Percentiles rank a stretch among this genome's conserved stretches.
These are phyloP conservation scores for Alternaria sp. DNA, from an alignment of 2,329 filamentous ascomycete species.

Conservation along the genomic window DNA sequence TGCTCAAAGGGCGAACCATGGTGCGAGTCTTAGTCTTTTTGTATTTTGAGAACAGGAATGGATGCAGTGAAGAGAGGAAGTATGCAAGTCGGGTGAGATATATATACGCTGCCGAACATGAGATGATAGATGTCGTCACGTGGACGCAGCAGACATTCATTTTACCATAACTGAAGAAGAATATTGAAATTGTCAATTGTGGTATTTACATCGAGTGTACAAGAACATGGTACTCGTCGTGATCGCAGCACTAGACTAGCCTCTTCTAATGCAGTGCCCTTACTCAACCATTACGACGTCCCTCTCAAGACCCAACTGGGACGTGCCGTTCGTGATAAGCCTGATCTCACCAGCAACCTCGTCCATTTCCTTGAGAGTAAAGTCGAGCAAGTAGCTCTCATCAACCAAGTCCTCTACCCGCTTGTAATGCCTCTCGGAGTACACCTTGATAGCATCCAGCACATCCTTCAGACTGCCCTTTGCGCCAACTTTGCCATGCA, in stretches of 20 bases:
- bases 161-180: neutral
- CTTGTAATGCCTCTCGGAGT: conserved; percentile 92
- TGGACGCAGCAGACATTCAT: neutral
- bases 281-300: conserved; percentile 48
- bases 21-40: no score
- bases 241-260: neutral
- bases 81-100: neutral
- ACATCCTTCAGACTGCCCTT: conserved; percentile 74
- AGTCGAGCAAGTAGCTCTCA: conserved; percentile 93
- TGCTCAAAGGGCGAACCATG: no score
- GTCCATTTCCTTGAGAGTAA: conserved; percentile 93
- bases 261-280: no score
- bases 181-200: neutral
- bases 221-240: neutral
- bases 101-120: neutral
- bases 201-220: neutral
- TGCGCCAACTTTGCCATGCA: conserved; percentile 44
- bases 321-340: conserved; percentile 39
- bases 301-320: conserved; percentile 29
- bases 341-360: conserved; percentile 58
- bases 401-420: conserved; percentile 89
- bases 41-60: neutral
- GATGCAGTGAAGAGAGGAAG: neutral
- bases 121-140: neutral
- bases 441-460: conserved; percentile 83